Evolutionary conservation across 371 early-diverging fungal genomes (phyloP).

Genomic region (Mucor mucedo): DNA sequence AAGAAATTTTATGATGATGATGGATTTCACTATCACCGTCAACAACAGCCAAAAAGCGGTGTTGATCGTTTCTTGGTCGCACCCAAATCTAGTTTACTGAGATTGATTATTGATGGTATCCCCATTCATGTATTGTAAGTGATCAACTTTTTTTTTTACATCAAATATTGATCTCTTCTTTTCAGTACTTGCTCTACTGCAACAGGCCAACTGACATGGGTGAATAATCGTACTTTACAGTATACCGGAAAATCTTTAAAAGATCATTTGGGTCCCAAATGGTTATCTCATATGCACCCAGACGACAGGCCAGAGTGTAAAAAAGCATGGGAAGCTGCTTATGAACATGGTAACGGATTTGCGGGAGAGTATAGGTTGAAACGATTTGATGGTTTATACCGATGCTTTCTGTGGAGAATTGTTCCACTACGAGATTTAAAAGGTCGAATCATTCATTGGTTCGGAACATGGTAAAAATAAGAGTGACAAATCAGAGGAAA

Average conservation of each 20-base stretch:
- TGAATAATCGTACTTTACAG: conserved; percentile 64
- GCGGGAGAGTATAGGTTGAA: conserved; percentile 64
- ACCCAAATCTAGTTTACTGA: conserved; percentile 60
- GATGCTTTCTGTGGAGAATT: conserved; percentile 66
- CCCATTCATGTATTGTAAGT: conserved; percentile 71
- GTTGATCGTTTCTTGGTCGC: conserved; percentile 43
- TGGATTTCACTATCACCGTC: conserved; percentile 31
- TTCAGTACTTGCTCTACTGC: conserved; percentile 60
- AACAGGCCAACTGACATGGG: conserved; percentile 66
- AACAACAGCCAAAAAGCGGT: conserved; percentile 14
- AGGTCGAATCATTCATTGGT: conserved; percentile 68
- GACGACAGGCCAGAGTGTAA: conserved; percentile 57
- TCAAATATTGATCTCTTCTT: neutral
- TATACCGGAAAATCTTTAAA: conserved; percentile 55
- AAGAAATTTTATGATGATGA: conserved; percentile 22
- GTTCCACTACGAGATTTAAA: conserved; percentile 64
- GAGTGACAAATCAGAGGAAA: too few species aligned
- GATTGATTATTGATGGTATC: conserved; percentile 68
- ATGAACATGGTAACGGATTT: conserved; percentile 62
- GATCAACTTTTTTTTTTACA: neutral
- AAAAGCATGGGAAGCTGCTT: conserved; percentile 59
- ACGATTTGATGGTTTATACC: conserved; percentile 65
- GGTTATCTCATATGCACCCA: conserved; percentile 63
- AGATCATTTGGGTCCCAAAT: conserved; percentile 59
- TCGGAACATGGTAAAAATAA: conserved; percentile 43